Conservation (phyloP, 208 protist species). For the Trypanosoma scelopori region DNA sequence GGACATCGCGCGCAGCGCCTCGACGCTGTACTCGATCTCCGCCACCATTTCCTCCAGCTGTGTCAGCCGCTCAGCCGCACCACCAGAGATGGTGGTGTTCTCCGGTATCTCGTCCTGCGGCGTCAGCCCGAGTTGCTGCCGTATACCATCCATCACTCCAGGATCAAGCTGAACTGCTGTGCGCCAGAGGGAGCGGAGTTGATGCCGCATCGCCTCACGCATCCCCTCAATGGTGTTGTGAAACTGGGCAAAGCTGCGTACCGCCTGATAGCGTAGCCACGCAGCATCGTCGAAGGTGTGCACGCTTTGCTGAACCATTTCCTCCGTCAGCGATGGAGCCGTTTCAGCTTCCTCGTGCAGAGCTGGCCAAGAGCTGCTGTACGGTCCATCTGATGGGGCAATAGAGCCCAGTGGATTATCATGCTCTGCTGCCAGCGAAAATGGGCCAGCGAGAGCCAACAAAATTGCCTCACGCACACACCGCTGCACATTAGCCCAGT, state of each 20-base stretch:
- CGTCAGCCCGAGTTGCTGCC: slow-evolving; percentile 29
- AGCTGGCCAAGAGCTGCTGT: background rate
- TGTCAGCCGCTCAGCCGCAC: slow-evolving; percentile 28
- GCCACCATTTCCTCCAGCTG: slow-evolving; percentile 53
- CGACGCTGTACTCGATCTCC: slow-evolving; percentile 36
- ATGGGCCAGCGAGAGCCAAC: slow-evolving; percentile 31
- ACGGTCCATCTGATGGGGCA: background rate
- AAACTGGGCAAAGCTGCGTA: slow-evolving; percentile 74
- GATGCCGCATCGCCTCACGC: slow-evolving; percentile 47
- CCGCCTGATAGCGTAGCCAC: slow-evolving; percentile 66
- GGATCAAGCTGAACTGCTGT: slow-evolving; percentile 73
- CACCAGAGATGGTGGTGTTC: slow-evolving; percentile 35
- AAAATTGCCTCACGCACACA: slow-evolving; percentile 71
- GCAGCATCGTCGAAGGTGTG: slow-evolving; percentile 75
- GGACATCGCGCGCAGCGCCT: slow-evolving; percentile 55
- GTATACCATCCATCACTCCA: slow-evolving; percentile 37
- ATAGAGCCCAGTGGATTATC: background rate
- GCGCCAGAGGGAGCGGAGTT: slow-evolving; percentile 58
- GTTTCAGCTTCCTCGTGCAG: slow-evolving; percentile 1
- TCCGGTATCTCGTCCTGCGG: slow-evolving; percentile 50
- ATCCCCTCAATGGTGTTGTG: slow-evolving; percentile 82
- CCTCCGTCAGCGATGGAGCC: slow-evolving; percentile 53
- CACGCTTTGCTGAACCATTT: slow-evolving; percentile 63
- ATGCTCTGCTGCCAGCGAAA: slow-evolving; percentile 1
- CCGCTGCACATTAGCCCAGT: slow-evolving; percentile 68